Base-by-base conservation (phyloP, 352 stramenopile species). In the Pythium aphanidermatum region DNA sequence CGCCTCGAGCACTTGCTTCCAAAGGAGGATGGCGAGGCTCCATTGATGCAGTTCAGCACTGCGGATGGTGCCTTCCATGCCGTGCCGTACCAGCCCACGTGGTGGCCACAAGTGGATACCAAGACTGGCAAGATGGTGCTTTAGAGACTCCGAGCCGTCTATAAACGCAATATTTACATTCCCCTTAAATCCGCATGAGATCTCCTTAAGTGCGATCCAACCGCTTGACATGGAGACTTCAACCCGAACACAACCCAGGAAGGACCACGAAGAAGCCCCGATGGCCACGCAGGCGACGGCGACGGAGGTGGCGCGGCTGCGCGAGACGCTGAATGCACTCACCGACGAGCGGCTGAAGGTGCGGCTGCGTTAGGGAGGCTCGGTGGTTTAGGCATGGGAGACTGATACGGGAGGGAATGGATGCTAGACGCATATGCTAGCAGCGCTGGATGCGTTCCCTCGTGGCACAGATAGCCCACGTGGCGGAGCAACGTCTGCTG, bases 41-140 rank as follows among this genome's bases (percentile, higher is more conserved):
- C 68, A 2, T 35, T 43, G 19, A 83, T 83, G 63, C 51, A 76
- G 28, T 91, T 91, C 33, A 65, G 63, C 31, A 89, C 78, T 2
- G 55, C 67, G 5, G 74, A 91, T 27, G 80, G 77, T 33, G 57
- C 61, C 3, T 90, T 87, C 51, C 59, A 82, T 25, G 79, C 65
- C 12, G 55, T 92, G 19, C 82, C 82, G 27, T 91, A 74, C 46
- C 63, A 86, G 51, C 82, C 82, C 2, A 58, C 61, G 16, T 93
- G 82, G 82, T 93, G 82, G 82, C 67, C 74, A 17, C 11, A 59
- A 25, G 33, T 93, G n/a, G 74, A 93, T 31, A 34, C 60, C 13
- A 77, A 66, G 49, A 86, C 77, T 2, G 82, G 82, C 46, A 93
- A 93, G 42, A 80, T 88, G 72, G 33, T 69, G 45, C 25, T 91